These are phyloP conservation scores for Atkinsonella hypoxylon DNA, from an alignment of 2,329 filamentous ascomycete genomes.

Conservation along the genomic window DNA sequence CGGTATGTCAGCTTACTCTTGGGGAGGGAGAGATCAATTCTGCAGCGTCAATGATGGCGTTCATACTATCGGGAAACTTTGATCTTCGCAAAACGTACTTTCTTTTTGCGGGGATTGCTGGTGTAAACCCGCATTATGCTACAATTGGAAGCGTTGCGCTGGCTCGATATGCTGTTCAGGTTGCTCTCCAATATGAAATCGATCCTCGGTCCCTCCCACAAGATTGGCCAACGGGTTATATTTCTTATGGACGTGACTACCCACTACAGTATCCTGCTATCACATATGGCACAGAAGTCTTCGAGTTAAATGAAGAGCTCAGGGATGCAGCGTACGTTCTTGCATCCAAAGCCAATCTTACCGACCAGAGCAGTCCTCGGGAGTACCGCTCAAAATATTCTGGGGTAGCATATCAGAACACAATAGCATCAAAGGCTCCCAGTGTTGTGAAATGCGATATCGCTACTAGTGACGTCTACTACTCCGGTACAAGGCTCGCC, in stretches of 20 bases:
- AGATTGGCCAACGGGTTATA: conserved; percentile 56
- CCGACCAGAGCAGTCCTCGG: conserved; percentile 35
- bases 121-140: conserved; percentile 56
- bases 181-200: conserved; percentile 65
- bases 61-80: conserved; percentile 50
- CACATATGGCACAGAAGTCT: conserved; percentile 58
- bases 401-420: conserved; percentile 26
- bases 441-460: conserved; percentile 52
- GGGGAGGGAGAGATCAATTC: conserved; percentile 68
- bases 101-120: conserved; percentile 59
- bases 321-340: conserved; percentile 39
- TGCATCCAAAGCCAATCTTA: conserved; percentile 38
- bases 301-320: conserved; percentile 50
- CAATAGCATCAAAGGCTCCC: conserved; percentile 34
- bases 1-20: conserved; percentile 56
- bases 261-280: conserved; percentile 45
- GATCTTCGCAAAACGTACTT: conserved; percentile 59
- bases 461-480: conserved; percentile 63
- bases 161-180: conserved; percentile 58
- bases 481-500: conserved; percentile 46
- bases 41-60: conserved; percentile 50
- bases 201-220: conserved; percentile 55
- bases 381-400: conserved; percentile 44
- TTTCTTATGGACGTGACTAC: conserved; percentile 45
- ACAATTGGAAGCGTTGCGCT: conserved; percentile 58